Evolutionary conservation across 1,139 yeast genomes (phyloP).

Genomic region (Nakaseomyces nivariensis): DNA sequence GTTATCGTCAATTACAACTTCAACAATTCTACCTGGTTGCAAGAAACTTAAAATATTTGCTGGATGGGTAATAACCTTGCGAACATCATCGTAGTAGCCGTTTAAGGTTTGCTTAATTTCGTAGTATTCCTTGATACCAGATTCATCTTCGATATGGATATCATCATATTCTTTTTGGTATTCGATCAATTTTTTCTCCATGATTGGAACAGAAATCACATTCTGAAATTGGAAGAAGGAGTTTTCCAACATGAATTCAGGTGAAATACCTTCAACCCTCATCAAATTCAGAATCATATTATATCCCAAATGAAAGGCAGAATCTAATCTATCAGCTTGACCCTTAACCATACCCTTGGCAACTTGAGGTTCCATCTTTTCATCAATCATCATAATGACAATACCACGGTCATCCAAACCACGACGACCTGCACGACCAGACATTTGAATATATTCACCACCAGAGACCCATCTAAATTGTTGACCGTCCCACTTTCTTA

Average conservation of each 20-base stretch:
- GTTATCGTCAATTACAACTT: slow-evolving; percentile 41
- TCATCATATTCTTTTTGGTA: slow-evolving; percentile 41
- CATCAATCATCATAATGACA: slow-evolving; percentile 98
- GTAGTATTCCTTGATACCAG: slow-evolving; percentile 66
- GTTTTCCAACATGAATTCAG: slow-evolving; percentile 90
- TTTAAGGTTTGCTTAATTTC: slow-evolving; percentile 66
- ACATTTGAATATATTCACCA: slow-evolving; percentile 98
- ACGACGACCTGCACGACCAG: slow-evolving; percentile 99
- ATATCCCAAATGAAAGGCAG: slow-evolving; percentile 93
- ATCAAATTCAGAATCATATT: slow-evolving; percentile 92
- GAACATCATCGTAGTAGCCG: slow-evolving; percentile 63
- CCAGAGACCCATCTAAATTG: slow-evolving; percentile 98
- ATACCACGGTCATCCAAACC: slow-evolving; percentile 98
- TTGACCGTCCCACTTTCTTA: slow-evolving; percentile 95
- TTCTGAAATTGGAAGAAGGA: slow-evolving; percentile 95
- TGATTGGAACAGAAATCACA: slow-evolving; percentile 75
- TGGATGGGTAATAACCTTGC: slow-evolving; percentile 86
- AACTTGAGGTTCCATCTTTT: slow-evolving; percentile 97
- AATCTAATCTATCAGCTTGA: slow-evolving; percentile 90
- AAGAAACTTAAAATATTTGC: slow-evolving; percentile 73
- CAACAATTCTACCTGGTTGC: slow-evolving; percentile 80
- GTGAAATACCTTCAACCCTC: slow-evolving; percentile 97
- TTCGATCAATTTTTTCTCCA: slow-evolving; percentile 55
- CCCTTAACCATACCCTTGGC: slow-evolving; percentile 99
- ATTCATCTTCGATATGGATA: slow-evolving; percentile 63